A percentile compares a stretch with the other conserved stretches of the same genome.
phyloP scores from a whole-genome alignment of 257 asterid species.

The Ocimum tenuiflorum region DNA sequence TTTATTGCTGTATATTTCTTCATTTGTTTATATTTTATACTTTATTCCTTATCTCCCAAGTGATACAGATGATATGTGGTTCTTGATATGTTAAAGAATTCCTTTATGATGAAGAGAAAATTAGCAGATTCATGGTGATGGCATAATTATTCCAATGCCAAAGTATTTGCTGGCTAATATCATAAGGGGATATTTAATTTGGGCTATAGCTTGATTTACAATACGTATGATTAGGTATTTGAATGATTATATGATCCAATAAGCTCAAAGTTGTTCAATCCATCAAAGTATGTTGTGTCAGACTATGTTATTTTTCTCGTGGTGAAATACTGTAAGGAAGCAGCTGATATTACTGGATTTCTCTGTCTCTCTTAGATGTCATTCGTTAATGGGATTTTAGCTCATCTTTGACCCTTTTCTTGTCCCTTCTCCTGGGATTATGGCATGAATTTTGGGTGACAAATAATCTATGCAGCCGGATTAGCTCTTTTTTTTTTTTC shows the following conservation, averaged over 20 bases:
- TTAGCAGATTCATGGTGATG: neutral
- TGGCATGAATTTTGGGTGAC: neutral
- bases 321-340: neutral
- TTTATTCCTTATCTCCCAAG: neutral
- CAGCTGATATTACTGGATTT: neutral
- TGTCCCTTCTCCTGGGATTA: constrained; percentile 5
- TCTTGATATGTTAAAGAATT: neutral
- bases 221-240: too few species aligned
- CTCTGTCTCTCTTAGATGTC: too few species aligned
- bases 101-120: neutral
- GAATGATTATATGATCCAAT: too few species aligned
- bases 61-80: neutral
- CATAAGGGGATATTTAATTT: neutral
- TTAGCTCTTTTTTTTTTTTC: neutral
- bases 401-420: too few species aligned
- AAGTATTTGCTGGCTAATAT: neutral
- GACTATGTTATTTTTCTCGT: neutral
- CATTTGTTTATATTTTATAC: neutral
- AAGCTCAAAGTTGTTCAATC: too few species aligned
- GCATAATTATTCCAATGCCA: neutral
- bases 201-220: too few species aligned
- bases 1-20: neutral
- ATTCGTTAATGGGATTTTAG: neutral
- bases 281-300: too few species aligned
- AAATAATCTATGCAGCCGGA: neutral